phyloP scores from a whole-genome alignment of 2,329 filamentous ascomycete species.

The Diplodia corticola region DNA sequence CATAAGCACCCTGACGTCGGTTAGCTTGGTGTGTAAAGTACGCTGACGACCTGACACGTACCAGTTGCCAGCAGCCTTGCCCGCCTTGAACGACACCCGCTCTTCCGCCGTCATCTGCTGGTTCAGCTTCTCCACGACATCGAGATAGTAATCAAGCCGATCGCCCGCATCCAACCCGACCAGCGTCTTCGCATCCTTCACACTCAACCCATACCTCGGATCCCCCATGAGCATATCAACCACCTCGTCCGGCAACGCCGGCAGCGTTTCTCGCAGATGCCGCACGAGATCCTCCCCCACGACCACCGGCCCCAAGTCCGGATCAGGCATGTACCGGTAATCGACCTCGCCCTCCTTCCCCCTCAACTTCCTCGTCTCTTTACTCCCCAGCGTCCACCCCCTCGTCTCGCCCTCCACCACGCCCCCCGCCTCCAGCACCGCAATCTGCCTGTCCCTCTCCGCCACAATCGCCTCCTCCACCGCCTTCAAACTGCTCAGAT shows the following conservation, averaged over 20 bases:
- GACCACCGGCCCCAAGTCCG: slow-evolving; percentile 78
- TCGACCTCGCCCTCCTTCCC: slow-evolving; percentile 97
- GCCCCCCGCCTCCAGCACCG: slow-evolving; percentile 72
- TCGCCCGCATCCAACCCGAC: slow-evolving; percentile 75
- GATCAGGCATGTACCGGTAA: slow-evolving; percentile 98
- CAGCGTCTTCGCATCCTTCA: slow-evolving; percentile 82
- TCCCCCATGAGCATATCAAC: slow-evolving; percentile 60
- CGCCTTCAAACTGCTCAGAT: slow-evolving; percentile 89
- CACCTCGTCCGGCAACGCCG: slow-evolving; percentile 70
- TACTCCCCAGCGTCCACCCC: slow-evolving; percentile 85
- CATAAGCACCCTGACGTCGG: slow-evolving; percentile 47
- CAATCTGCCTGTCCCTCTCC: slow-evolving; percentile 86
- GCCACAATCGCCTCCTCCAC: slow-evolving; percentile 93
- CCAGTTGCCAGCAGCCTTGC: slow-evolving; percentile 61
- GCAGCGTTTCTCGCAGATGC: slow-evolving; percentile 63
- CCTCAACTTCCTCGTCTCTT: slow-evolving; percentile 75
- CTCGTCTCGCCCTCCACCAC: slow-evolving; percentile 81
- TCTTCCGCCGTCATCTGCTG: slow-evolving; percentile 35
- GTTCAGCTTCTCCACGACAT: slow-evolving; percentile 51
- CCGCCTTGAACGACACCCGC: slow-evolving; percentile 27
- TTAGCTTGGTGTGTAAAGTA: not conserved
- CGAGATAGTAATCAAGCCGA: slow-evolving; percentile 78
- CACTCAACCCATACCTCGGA: slow-evolving; percentile 64
- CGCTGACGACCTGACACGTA: slow-evolving; percentile 26
- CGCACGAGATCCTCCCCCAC: slow-evolving; percentile 70